These are phyloP conservation scores for Elsinoe fawcettii DNA, from an alignment of 2,329 filamentous ascomycete genomes.

Conservation along the genomic window DNA sequence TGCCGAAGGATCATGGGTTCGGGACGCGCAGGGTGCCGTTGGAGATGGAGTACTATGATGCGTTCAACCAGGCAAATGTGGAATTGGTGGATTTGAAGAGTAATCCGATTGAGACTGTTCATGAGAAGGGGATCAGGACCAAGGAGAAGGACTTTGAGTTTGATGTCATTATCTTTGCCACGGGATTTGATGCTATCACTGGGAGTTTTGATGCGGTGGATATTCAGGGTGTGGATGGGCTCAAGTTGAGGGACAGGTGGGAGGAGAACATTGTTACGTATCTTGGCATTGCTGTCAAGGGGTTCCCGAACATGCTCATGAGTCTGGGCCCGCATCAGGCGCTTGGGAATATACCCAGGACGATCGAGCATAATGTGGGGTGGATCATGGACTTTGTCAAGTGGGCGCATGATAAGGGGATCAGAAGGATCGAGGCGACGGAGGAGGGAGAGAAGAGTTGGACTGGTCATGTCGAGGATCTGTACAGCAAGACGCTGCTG, in stretches of 20 bases:
- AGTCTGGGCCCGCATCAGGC: slow-evolving; percentile 27
- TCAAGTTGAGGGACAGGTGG: slow-evolving; percentile 30
- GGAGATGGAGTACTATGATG: slow-evolving; percentile 45
- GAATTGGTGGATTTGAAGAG: slow-evolving; percentile 39
- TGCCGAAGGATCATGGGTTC: slow-evolving; percentile 45
- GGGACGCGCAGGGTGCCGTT: slow-evolving; percentile 28
- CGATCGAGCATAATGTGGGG: slow-evolving; percentile 37
- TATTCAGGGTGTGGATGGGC: slow-evolving; percentile 22
- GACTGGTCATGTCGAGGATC: slow-evolving; percentile 27
- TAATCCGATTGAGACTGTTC: slow-evolving; percentile 37
- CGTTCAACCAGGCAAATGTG: slow-evolving; percentile 41
- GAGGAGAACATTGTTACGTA: slow-evolving; percentile 30
- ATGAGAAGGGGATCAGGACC: slow-evolving; percentile 32
- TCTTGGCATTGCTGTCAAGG: slow-evolving; percentile 24
- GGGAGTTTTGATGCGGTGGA: slow-evolving; percentile 28
- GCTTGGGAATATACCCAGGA: slow-evolving; percentile 39
- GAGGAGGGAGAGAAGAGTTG: slow-evolving; percentile 36
- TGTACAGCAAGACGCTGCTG: slow-evolving; percentile 37
- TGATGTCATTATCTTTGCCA: slow-evolving; percentile 33
- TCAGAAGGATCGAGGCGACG: slow-evolving; percentile 34
- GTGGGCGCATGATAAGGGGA: slow-evolving; percentile 30
- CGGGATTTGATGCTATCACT: slow-evolving; percentile 32
- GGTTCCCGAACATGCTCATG: slow-evolving; percentile 31
- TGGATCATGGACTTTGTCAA: slow-evolving; percentile 38
- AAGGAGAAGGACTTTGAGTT: slow-evolving; percentile 34